These are phyloP conservation scores for Cercospora janseana DNA, from an alignment of 2,329 filamentous ascomycete species.

Conservation along the genomic window DNA sequence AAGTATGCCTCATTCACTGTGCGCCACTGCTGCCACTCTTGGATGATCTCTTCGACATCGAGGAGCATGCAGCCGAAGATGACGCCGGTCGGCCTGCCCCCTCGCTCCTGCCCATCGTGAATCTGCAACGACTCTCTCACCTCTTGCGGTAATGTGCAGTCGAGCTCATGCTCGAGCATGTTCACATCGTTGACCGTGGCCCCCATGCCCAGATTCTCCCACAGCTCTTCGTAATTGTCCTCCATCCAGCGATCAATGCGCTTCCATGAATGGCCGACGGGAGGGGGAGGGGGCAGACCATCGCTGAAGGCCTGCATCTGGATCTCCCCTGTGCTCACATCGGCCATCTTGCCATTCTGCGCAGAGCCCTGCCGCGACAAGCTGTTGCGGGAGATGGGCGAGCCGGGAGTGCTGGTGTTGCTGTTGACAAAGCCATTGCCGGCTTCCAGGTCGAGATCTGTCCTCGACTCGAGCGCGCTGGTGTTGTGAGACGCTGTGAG, in stretches of 20 bases:
- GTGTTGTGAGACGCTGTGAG: constrained; percentile 80
- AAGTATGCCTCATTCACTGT: constrained; percentile 89
- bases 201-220: constrained; percentile 87
- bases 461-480: constrained; percentile 78
- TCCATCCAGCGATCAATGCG: constrained; percentile 94
- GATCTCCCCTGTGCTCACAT: constrained; percentile 74
- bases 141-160: constrained; percentile 90
- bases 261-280: constrained; percentile 84
- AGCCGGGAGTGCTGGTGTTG: constrained; percentile 73
- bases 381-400: constrained; percentile 74
- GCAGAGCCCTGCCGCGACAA: constrained; percentile 52
- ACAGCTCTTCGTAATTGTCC: constrained; percentile 91
- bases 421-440: constrained; percentile 62
- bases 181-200: constrained; percentile 94
- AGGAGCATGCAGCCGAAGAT: constrained; percentile 93
- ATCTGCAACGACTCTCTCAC: constrained; percentile 85
- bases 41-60: constrained; percentile 96
- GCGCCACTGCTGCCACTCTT: constrained; percentile 97
- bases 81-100: constrained; percentile 84
- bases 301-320: constrained; percentile 96
- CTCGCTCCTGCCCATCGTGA: constrained; percentile 96
- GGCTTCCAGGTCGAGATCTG: constrained; percentile 67
- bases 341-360: constrained; percentile 60
- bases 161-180: constrained; percentile 91
- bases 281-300: constrained; percentile 83